A percentile compares a stretch with the other conserved stretches of the same genome.
phyloP scores from a whole-genome alignment of 306 rosid genomes.

The Hippophae rhamnoides region DNA sequence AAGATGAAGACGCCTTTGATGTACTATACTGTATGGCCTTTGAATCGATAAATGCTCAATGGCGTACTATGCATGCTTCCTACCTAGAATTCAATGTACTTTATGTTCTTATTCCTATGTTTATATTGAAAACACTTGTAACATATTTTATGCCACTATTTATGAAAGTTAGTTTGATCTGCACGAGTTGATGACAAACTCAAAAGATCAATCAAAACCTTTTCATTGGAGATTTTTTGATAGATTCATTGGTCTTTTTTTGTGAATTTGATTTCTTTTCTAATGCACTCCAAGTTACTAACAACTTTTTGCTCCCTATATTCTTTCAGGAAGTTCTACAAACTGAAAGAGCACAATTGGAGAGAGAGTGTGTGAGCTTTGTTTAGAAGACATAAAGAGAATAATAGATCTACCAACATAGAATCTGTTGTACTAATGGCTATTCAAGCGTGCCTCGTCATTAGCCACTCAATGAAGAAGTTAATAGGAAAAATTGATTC shows the following conservation, averaged over 20 bases:
- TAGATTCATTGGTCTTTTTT: no score
- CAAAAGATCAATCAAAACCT: no score
- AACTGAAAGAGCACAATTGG: conserved; percentile 67
- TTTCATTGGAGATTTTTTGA: no score
- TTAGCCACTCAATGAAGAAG: no score
- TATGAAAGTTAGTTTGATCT: no score
- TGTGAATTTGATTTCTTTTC: neutral
- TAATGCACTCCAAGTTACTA: neutral
- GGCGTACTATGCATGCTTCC: conserved; percentile 91
- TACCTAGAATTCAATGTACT: conserved; percentile 89
- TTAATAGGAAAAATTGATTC: no score
- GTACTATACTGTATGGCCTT: conserved; percentile 70
- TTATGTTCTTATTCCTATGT: neutral
- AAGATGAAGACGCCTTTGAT: conserved; percentile 79
- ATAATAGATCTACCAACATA: conserved; percentile 81
- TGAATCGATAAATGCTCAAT: conserved; percentile 92
- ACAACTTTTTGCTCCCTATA: conserved; percentile 7
- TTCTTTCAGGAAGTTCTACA: conserved; percentile 76
- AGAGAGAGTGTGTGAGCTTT: conserved; percentile 53
- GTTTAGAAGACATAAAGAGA: conserved; percentile 58
- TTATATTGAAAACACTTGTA: neutral
- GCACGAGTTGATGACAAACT: no score
- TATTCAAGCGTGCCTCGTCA: no score
- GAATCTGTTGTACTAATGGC: conserved; percentile 57
- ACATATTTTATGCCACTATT: neutral